Evolutionary conservation across 2,329 filamentous ascomycete genomes (phyloP).

Genomic region (Drechslera avenae): DNA sequence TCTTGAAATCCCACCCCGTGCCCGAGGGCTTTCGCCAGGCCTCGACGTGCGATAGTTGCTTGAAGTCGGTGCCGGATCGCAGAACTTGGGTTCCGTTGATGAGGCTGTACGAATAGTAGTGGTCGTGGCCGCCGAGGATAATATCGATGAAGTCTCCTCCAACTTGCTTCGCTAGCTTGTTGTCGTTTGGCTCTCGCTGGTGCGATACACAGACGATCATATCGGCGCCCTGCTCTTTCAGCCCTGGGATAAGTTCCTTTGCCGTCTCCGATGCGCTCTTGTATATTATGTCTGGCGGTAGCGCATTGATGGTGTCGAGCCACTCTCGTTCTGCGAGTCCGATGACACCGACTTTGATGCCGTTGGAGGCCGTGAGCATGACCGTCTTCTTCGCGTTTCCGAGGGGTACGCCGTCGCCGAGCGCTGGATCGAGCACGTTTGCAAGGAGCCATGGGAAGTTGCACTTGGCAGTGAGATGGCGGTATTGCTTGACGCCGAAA

Average conservation of each 20-base stretch:
- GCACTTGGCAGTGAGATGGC: conserved; percentile 73
- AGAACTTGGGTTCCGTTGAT: conserved; percentile 82
- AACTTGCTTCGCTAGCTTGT: conserved; percentile 76
- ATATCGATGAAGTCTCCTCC: conserved; percentile 78
- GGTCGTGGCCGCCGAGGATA: conserved; percentile 87
- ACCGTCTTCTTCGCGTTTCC: conserved; percentile 76
- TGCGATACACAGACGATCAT: conserved; percentile 84
- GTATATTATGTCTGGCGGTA: conserved; percentile 83
- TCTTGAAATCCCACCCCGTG: conserved; percentile 76
- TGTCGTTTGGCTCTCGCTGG: conserved; percentile 86
- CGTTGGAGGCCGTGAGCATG: conserved; percentile 80
- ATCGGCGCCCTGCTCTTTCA: conserved; percentile 79
- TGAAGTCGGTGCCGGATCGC: conserved; percentile 90
- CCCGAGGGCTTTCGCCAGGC: conserved; percentile 62
- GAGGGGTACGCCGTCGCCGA: conserved; percentile 75
- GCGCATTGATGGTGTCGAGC: conserved; percentile 83
- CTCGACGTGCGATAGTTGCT: conserved; percentile 88
- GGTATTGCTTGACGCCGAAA: conserved; percentile 83
- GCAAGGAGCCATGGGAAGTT: conserved; percentile 88
- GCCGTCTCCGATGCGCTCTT: conserved; percentile 78
- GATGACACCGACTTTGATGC: conserved; percentile 83
- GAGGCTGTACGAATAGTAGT: conserved; percentile 79
- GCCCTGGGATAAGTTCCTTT: conserved; percentile 71
- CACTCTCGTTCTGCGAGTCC: conserved; percentile 87
- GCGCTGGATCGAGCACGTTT: conserved; percentile 82